These are phyloP conservation scores for Heliamphora ciliata DNA, from an alignment of 179 eudicot species.

Conservation along the genomic window DNA sequence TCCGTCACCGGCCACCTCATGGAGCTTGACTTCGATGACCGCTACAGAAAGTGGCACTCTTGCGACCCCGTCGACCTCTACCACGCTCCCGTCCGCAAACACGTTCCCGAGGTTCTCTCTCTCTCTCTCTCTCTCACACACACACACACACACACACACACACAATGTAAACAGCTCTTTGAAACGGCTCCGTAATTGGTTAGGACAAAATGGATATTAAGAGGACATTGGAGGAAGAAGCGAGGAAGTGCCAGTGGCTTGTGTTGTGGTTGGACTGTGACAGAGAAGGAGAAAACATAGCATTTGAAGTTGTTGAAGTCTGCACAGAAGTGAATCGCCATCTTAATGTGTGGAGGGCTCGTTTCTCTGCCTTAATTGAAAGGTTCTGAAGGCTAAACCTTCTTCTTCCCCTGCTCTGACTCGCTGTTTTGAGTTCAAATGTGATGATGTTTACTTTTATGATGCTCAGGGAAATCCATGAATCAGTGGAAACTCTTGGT, in stretches of 20 bases:
- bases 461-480: conserved; percentile 63
- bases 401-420: neutral
- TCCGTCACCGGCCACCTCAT: conserved; percentile 95
- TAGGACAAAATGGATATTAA: conserved; percentile 83
- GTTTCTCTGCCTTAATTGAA: conserved; percentile 82
- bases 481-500: conserved; percentile 62
- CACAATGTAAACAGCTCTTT: neutral
- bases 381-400: conserved; percentile 16
- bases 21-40: conserved; percentile 81
- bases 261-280: conserved; percentile 96
- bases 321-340: conserved; percentile 63
- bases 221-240: conserved; percentile 83
- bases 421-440: neutral
- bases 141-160: neutral
- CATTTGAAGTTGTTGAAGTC: conserved; percentile 83
- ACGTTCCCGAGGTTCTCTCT: conserved; percentile 53
- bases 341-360: conserved; percentile 82
- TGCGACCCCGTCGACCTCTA: conserved; percentile 84
- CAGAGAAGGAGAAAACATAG: conserved; percentile 96
- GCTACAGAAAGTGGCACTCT: conserved; percentile 79
- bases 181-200: neutral
- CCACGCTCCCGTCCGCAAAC: conserved; percentile 63
- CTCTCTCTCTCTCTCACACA: neutral
- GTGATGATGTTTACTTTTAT: conserved; percentile 5
- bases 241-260: conserved; percentile 85